These are phyloP conservation scores for Talaromyces pinophilus DNA, from an alignment of 2,329 filamentous ascomycete species.

Conservation along the genomic window DNA sequence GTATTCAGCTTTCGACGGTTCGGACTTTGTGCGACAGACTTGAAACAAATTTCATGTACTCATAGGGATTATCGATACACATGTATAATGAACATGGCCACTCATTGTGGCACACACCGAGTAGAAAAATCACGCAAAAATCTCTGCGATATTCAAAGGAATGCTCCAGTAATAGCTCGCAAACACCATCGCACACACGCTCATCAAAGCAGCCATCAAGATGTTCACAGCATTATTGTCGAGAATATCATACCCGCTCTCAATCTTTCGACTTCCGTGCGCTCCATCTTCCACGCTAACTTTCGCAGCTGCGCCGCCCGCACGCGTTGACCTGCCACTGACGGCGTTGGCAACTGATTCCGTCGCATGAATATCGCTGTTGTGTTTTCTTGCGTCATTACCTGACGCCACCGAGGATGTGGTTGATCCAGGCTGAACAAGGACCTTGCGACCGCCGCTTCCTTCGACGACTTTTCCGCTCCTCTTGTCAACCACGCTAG, in stretches of 20 bases:
- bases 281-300: constrained; percentile 46
- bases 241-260: constrained; percentile 71
- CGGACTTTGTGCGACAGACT: not conserved
- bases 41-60: not conserved
- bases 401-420: constrained; percentile 26
- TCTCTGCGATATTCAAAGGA: constrained; percentile 15
- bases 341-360: constrained; percentile 36
- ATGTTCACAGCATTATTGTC: constrained; percentile 98
- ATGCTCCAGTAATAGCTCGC: constrained; percentile 39
- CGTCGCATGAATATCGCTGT: constrained; percentile 31
- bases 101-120: not conserved
- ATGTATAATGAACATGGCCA: not conserved
- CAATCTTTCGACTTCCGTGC: constrained; percentile 57
- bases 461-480: constrained; percentile 89
- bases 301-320: constrained; percentile 25
- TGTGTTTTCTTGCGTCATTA: constrained; percentile 25
- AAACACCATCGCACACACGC: constrained; percentile 70
- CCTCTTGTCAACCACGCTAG: constrained; percentile 79
- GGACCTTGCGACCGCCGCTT: constrained; percentile 66
- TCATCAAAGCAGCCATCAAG: constrained; percentile 83
- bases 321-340: constrained; percentile 28
- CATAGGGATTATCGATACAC: not conserved
- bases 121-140: constrained; percentile 8
- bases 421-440: constrained; percentile 39
- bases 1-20: not conserved